Percentiles rank a stretch among this genome's conserved stretches.
These are phyloP conservation scores for Ophiostoma fasciatum DNA, from an alignment of 2,329 filamentous ascomycete genomes.

Conservation along the genomic window DNA sequence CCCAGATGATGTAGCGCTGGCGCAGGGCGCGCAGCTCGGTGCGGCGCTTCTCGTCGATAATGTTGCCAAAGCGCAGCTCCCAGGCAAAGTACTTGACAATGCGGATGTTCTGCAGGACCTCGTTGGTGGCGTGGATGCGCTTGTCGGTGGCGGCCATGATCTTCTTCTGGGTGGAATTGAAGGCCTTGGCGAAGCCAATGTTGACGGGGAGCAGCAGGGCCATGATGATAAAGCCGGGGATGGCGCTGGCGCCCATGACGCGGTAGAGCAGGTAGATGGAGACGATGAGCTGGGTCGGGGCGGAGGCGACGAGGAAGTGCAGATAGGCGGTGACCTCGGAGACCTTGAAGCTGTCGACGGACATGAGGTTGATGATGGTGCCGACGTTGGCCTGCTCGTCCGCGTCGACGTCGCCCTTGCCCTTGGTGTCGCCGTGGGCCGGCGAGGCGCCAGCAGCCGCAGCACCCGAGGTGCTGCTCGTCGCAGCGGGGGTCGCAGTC, in stretches of 20 bases:
- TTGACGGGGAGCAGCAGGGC: constrained; percentile 77
- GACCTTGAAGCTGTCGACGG: constrained; percentile 97
- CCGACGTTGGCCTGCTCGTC: constrained; percentile 80
- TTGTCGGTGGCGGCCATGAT: constrained; percentile 92
- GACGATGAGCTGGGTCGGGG: constrained; percentile 74
- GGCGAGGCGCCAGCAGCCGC: constrained; percentile 19
- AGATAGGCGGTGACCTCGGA: constrained; percentile 88
- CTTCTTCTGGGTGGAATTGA: constrained; percentile 72
- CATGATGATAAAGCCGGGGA: constrained; percentile 89
- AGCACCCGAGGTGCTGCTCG: too few relatives aligned
- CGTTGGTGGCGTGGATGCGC: constrained; percentile 90
- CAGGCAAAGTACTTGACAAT: constrained; percentile 99
- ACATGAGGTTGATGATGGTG: constrained; percentile 99
- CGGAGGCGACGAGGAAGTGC: constrained; percentile 87
- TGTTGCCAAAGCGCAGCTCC: constrained; percentile 78
- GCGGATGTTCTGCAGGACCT: constrained; percentile 90
- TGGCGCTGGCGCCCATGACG: constrained; percentile 83
- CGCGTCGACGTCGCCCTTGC: constrained; percentile 19
- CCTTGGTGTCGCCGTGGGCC: constrained; percentile 20
- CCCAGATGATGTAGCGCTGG: constrained; percentile 80
- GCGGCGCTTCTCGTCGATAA: constrained; percentile 78
- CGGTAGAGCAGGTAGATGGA: constrained; percentile 72
- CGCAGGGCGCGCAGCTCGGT: constrained; percentile 66
- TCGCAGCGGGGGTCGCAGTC: constrained; percentile 15
- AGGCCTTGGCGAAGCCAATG: constrained; percentile 72